Conservation (phyloP, 768 basidiomycete genomes). For the Leucocoprinus leucothites region DNA sequence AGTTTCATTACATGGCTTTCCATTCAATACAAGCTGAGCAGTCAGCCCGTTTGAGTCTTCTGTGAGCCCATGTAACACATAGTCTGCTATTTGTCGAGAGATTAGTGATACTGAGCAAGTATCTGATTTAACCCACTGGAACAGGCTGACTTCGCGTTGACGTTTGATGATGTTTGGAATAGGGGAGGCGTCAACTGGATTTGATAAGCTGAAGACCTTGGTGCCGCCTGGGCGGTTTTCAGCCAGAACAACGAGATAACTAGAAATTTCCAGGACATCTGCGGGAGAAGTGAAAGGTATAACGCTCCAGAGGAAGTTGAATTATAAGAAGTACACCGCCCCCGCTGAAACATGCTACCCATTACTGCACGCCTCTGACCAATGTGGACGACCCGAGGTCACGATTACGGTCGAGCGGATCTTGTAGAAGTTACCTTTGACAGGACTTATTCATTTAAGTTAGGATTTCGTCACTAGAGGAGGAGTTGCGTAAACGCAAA, state of each 20-base stretch:
- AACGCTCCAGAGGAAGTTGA: too few species aligned
- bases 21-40: slow-evolving; percentile 52
- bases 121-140: slow-evolving; percentile 14
- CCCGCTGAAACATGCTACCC: slow-evolving; percentile 1
- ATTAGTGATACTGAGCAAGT: slow-evolving; percentile 3
- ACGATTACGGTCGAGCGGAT: too few species aligned
- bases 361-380: too few species aligned
- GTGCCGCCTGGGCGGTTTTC: not conserved
- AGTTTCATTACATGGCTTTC: slow-evolving; percentile 61
- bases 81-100: slow-evolving; percentile 37
- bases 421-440: too few species aligned
- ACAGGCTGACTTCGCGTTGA: not conserved
- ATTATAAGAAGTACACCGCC: too few species aligned
- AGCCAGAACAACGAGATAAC: not conserved
- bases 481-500: too few species aligned
- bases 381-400: too few species aligned
- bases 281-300: too few species aligned
- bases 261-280: not conserved
- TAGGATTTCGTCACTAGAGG: too few species aligned
- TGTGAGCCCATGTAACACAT: slow-evolving; percentile 42
- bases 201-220: not conserved
- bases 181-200: slow-evolving; percentile 1
- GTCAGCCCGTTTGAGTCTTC: slow-evolving; percentile 47
- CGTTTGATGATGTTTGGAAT: not conserved
- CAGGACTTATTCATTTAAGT: too few species aligned